Conservation (phyloP, 768 basidiomycete species). For the Podaxis rugospora region DNA sequence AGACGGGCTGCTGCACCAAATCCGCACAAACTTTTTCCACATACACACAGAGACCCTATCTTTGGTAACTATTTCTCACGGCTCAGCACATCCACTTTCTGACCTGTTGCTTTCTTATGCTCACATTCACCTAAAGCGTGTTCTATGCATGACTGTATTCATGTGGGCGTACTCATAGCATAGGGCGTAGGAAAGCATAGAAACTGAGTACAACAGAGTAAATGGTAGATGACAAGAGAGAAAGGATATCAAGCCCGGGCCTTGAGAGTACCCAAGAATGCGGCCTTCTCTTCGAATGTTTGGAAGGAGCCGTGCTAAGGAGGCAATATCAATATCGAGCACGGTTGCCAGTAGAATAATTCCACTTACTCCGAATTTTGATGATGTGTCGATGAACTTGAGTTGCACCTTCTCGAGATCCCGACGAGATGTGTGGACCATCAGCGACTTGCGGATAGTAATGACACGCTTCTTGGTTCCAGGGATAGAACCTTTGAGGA, state of each 20-base stretch:
- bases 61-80: not conserved
- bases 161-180: constrained; percentile 9
- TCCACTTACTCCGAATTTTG: constrained; percentile 86
- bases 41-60: constrained; percentile 12
- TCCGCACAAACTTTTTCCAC: constrained; percentile 20
- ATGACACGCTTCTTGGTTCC: constrained; percentile 98
- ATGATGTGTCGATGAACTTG: constrained; percentile 98
- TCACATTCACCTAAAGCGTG: not conserved
- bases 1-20: not conserved
- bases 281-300: constrained; percentile 92
- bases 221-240: constrained; percentile 32
- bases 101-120: not conserved
- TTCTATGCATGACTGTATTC: constrained; percentile 2
- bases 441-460: constrained; percentile 94
- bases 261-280: constrained; percentile 93
- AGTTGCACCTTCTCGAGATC: constrained; percentile 97
- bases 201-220: constrained; percentile 22
- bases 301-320: constrained; percentile 92
- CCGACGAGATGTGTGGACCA: constrained; percentile 92
- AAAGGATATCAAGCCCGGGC: constrained; percentile 55
- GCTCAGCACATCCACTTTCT: not conserved
- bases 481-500: constrained; percentile 93
- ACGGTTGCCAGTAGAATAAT: not conserved
- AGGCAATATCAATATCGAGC: not conserved
- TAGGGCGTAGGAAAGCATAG: constrained; percentile 11